phyloP scores from a whole-genome alignment of 768 basidiomycete genomes.

The Boletus sensibilis region DNA sequence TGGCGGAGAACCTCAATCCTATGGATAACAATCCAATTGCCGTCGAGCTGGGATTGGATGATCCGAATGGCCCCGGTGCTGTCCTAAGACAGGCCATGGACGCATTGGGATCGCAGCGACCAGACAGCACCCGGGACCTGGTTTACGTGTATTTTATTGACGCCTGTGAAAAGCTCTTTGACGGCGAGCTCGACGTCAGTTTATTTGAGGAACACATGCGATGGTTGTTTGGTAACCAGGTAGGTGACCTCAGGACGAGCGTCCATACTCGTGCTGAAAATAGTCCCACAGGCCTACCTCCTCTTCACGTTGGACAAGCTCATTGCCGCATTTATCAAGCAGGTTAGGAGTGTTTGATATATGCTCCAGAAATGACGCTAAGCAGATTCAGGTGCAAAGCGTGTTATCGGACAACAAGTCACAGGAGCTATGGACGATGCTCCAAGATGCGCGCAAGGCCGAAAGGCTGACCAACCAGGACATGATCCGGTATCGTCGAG shows the following conservation, averaged over 20 bases:
- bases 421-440: constrained; percentile 78
- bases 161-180: constrained; percentile 91
- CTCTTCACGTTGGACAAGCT: constrained; percentile 94
- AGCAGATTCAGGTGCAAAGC: constrained; percentile 68
- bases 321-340: constrained; percentile 86
- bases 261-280: constrained; percentile 7
- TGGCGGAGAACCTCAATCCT: constrained; percentile 62
- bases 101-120: constrained; percentile 49
- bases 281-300: constrained; percentile 72
- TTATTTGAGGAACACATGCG: constrained; percentile 95
- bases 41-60: constrained; percentile 80
- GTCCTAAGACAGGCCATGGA: constrained; percentile 66
- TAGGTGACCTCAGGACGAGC: constrained; percentile 31
- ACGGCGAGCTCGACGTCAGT: constrained; percentile 87
- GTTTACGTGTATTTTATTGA: constrained; percentile 88
- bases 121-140: constrained; percentile 53
- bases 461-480: constrained; percentile 59
- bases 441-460: constrained; percentile 60
- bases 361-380: neutral
- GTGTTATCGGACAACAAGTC: constrained; percentile 82
- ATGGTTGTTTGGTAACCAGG: constrained; percentile 90
- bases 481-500: constrained; percentile 73
- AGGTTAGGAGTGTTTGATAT: constrained; percentile 47
- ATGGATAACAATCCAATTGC: constrained; percentile 79
- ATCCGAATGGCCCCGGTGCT: constrained; percentile 71